Base-by-base conservation (phyloP, 768 basidiomycete genomes). In the Cantharellus anzutake region DNA sequence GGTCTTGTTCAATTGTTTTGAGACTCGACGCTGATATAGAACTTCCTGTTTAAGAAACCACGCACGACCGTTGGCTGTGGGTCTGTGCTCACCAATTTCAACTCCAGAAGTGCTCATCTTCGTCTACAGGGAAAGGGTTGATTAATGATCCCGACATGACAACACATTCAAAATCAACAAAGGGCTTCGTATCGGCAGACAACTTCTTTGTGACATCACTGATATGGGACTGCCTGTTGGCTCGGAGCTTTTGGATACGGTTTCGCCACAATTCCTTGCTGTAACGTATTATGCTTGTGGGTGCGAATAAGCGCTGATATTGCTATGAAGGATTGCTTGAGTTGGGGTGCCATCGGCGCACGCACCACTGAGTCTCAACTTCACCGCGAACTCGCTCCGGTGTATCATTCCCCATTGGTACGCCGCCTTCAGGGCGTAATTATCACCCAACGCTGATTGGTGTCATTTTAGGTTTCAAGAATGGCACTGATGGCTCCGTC, bases 151-250 rank as follows among this genome's bases (percentile, higher is more conserved):
- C 93, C 2, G 86, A 93, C 67, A 86, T 98, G 87, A 97, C 67
- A 89, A 88, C 59, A 84, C 88, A 59, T 97, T 89, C 82, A 77
- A 81, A 64, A 99, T 99, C 70, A 99, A 98, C 81, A 94, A 94
- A 73, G 94, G 94, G 51, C 80, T 98, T 41, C 83, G 85, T 44
- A 78, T 83, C 58, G 90, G 87, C 0, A 79, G 96, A 48, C 81
- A 92, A 66, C 78, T 99, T 41, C 83, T 98, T 52, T 86, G 86
- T 65, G 90, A 97, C 70, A 78, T 99, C 65, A 93, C 91, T 40
- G 75, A 84, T 61, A 72, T 86, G 51, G 94, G 94, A 58, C 74
- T 99, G 42, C 92, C 96, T 4, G 90, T 97, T 40, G 96, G 93
- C 3, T 89, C 84, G 61, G 94, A 99, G 70, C 78, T 98, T 2